Conservation (phyloP, 2,329 filamentous ascomycete genomes). For the Beauveria bassiana region DNA sequence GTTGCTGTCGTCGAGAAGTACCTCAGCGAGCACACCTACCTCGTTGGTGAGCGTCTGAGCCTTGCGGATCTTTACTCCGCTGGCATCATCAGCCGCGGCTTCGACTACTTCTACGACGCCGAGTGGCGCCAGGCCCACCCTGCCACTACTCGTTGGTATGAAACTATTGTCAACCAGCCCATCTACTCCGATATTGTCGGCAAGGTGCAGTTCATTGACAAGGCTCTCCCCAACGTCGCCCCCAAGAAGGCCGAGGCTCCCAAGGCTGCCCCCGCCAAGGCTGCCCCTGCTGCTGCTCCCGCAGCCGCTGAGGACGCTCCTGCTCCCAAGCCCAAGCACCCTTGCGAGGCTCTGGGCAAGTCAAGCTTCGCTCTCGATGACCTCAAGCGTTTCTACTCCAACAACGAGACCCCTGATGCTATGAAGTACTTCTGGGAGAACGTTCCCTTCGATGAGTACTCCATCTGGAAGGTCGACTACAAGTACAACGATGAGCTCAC, state of each 20-base stretch:
- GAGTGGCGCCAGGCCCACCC: conserved; percentile 76
- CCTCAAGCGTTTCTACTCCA: conserved; percentile 99
- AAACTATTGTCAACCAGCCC: conserved; percentile 86
- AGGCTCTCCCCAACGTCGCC: conserved; percentile 60
- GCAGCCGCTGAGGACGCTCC: conserved; percentile 32
- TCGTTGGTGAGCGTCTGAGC: conserved; percentile 95
- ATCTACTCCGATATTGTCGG: conserved; percentile 77
- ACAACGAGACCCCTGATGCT: conserved; percentile 77
- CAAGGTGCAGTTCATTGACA: conserved; percentile 72
- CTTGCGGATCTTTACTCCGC: conserved; percentile 87
- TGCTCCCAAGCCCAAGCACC: conserved; percentile 89
- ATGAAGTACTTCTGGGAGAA: conserved; percentile 99
- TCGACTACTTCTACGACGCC: conserved; percentile 92
- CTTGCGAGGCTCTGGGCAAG: conserved; percentile 75
- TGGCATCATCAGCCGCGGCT: conserved; percentile 74
- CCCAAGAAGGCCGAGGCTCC: conserved; percentile 73
- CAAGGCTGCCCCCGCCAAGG: conserved; percentile 40
- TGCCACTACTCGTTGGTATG: conserved; percentile 86
- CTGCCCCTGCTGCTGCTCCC: conserved; percentile 27
- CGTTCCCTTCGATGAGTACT: conserved; percentile 90
- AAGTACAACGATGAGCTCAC: conserved; percentile 99
- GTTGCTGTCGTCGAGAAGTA: conserved; percentile 74
- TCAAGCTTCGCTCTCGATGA: conserved; percentile 82
- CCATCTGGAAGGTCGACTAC: conserved; percentile 89
- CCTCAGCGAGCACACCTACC: conserved; percentile 88